phyloP scores from a whole-genome alignment of 129 eudicot species.

The Cynara cardunculus region DNA sequence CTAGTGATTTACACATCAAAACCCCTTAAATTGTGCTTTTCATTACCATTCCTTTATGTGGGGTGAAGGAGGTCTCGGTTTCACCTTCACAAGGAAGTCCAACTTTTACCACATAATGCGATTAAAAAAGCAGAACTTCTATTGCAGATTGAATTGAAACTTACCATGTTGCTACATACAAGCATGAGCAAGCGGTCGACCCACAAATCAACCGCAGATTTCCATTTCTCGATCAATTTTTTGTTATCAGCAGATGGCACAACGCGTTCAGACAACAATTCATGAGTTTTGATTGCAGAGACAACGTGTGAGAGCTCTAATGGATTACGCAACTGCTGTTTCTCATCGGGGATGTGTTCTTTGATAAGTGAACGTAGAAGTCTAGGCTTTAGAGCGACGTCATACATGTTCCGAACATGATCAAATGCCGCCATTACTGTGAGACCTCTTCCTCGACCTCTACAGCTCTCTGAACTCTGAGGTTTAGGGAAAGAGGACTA shows the following conservation, averaged over 20 bases:
- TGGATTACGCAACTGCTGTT: slow-evolving; percentile 51
- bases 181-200: slow-evolving; percentile 55
- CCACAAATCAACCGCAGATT: slow-evolving; percentile 74
- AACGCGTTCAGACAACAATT: slow-evolving; percentile 49
- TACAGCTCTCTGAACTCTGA: not conserved
- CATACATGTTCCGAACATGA: slow-evolving; percentile 42
- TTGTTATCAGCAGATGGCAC: slow-evolving; percentile 28
- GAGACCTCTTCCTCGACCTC: slow-evolving; percentile 15
- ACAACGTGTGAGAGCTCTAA: slow-evolving; percentile 47
- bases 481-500: slow-evolving; percentile 21
- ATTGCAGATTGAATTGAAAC: slow-evolving; percentile 1
- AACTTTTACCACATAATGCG: not conserved
- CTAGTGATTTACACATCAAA: not conserved
- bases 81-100: not conserved
- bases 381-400: slow-evolving; percentile 55
- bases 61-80: not conserved
- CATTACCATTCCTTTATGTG: not conserved
- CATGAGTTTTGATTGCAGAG: slow-evolving; percentile 49
- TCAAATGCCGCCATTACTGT: slow-evolving; percentile 54
- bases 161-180: slow-evolving; percentile 55
- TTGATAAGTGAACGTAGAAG: slow-evolving; percentile 60
- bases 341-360: slow-evolving; percentile 66
- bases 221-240: slow-evolving; percentile 44
- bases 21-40: not conserved
- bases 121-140: not conserved